Evolutionary conservation across 768 basidiomycete genomes (phyloP), one percentile per base, ranked within the genome.

Genomic region (Tulasnella sp.): DNA sequence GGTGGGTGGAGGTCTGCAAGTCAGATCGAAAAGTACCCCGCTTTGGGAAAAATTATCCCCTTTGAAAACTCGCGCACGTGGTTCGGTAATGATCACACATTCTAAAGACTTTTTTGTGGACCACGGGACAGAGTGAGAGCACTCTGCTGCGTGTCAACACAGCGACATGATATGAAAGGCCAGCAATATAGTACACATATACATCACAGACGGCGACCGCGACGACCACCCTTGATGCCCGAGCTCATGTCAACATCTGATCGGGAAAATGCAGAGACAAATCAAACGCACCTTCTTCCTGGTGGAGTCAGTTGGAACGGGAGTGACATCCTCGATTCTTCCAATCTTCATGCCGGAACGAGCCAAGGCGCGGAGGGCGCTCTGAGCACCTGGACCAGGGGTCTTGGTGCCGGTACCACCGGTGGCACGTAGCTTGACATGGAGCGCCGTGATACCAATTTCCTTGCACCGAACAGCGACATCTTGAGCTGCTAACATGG

Each of bases 331-430:
- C 88, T 98, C 97, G 83, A 99, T 99, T 82, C 98, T 90, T 79
- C 98, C 98, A 83, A 99, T 98, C 82, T 93, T 89, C 96, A 99
- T 98, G 77, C 98, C 97, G 79, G 97, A 92, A 88, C 97, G 96
- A 83, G 98, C 98, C 80, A 99, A 93, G 76, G 97, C 98, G 87
- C 97, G 95, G 84, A 99, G 93, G 62, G 98, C 97, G 83, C 94
- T 94, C 89, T 99, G 98, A 71, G 96, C 98, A 87, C 98, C 98
- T 24, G 98, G 98, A 74, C 98, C 98, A 62, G 98, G 98, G 81
- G 97, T 97, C 89, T 99, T 99, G 84, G 98, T 99, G 82, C 96
- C 97, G 78, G 96, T 98, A 85, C 98, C 98, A 81, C 88, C 98
- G 78, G 98, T 99, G 72, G 98, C 98, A 83, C 98, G 93, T 84